These are phyloP conservation scores for Cystofilobasidium bisporidii DNA, from an alignment of 768 basidiomycete genomes.

Conservation along the genomic window DNA sequence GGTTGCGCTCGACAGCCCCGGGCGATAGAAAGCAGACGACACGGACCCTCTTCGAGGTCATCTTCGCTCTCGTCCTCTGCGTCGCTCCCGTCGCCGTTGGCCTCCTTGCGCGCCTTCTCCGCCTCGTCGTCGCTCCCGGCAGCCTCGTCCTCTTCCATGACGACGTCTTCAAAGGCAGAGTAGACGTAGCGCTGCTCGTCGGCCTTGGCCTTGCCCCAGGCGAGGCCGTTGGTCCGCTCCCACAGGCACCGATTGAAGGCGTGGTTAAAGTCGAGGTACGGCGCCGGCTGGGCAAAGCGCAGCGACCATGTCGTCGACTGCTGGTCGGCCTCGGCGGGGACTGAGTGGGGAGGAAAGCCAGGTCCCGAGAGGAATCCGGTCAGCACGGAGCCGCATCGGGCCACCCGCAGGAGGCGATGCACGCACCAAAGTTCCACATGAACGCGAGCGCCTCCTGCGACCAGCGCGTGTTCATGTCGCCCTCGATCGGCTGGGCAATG, in stretches of 20 bases:
- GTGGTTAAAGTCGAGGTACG: conserved; percentile 53
- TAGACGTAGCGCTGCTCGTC: conserved; percentile 79
- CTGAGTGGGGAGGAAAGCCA: neutral
- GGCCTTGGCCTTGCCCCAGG: conserved; percentile 73
- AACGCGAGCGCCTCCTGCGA: conserved; percentile 46
- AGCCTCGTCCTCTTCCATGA: conserved; percentile 20
- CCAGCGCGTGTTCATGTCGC: conserved; percentile 31
- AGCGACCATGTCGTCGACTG: conserved; percentile 68
- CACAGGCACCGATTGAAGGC: conserved; percentile 64
- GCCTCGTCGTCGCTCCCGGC: conserved; percentile 20
- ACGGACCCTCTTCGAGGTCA: conserved; percentile 42
- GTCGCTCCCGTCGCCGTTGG: conserved; percentile 69
- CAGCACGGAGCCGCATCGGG: too few species aligned
- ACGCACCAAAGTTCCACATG: conserved; percentile 67
- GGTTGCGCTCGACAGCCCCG: too few species aligned
- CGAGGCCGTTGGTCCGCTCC: conserved; percentile 63
- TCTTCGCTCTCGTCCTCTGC: conserved; percentile 71
- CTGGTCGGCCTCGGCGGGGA: conserved; percentile 44
- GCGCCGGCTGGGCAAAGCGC: conserved; percentile 52
- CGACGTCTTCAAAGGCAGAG: conserved; percentile 22
- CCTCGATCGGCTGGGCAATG: conserved; percentile 32
- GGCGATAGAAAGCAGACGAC: too few species aligned
- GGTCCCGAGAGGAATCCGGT: neutral
- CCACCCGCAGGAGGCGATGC: neutral
- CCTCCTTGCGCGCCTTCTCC: conserved; percentile 44